Evolutionary conservation across 2,329 filamentous ascomycete genomes (phyloP).

Genomic region (Emydomyces testavorans): DNA sequence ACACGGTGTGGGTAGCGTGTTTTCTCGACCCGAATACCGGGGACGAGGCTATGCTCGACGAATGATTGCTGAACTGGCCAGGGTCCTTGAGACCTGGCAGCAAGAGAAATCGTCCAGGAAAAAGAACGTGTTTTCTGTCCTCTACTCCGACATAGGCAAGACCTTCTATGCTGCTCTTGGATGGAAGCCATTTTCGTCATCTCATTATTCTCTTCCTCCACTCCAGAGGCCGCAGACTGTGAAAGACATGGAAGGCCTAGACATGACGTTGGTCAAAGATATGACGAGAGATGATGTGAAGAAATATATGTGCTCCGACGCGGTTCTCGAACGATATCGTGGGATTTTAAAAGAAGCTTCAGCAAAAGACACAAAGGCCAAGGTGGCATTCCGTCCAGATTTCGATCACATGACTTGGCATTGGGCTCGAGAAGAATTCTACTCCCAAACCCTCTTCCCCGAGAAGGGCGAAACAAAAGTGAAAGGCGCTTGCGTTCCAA

Average conservation of each 20-base stretch:
- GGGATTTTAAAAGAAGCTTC: constrained; percentile 44
- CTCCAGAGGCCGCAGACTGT: constrained; percentile 20
- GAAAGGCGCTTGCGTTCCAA: constrained; percentile 57
- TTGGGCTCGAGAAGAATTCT: constrained; percentile 68
- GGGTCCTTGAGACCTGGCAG: constrained; percentile 43
- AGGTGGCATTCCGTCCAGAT: constrained; percentile 58
- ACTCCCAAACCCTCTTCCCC: constrained; percentile 52
- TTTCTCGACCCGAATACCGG: constrained; percentile 54
- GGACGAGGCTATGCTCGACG: constrained; percentile 64
- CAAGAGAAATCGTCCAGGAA: constrained; percentile 31
- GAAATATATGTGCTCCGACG: constrained; percentile 43
- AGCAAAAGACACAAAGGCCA: constrained; percentile 34
- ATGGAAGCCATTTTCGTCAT: constrained; percentile 64
- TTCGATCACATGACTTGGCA: constrained; percentile 62
- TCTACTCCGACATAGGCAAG: constrained; percentile 81
- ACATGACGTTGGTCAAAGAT: constrained; percentile 24
- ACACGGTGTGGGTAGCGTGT: constrained; percentile 74
- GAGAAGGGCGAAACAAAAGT: constrained; percentile 33
- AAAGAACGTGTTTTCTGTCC: constrained; percentile 55
- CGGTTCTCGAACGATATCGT: constrained; percentile 57
- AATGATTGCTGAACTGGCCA: constrained; percentile 59
- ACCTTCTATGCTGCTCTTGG: constrained; percentile 65
- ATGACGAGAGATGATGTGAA: constrained; percentile 27
- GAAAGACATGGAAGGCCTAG: constrained; percentile 18
- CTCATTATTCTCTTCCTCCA: constrained; percentile 55